Evolutionary conservation across 441 rosid species (phyloP), one percentile per base, ranked within the genome.

Genomic region (Pelargonium myrrhifolium): DNA sequence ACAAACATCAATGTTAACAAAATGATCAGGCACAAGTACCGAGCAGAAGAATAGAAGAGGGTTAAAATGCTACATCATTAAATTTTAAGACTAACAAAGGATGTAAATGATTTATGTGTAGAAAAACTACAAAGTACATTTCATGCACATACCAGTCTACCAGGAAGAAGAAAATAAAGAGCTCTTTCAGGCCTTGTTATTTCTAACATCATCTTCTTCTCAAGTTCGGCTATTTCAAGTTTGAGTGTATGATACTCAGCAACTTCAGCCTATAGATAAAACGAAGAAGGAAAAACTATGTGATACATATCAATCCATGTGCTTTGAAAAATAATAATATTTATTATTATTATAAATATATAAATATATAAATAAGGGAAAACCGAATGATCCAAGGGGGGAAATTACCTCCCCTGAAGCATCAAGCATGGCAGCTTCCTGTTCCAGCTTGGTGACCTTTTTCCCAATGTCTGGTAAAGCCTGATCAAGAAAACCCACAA

Each of bases 131-230:
- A 51, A 17, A 7, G 9, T 4, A 51, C 58, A 7, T 55, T 55
- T 6, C 9, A 55, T 55, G 20, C 26, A 55, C 60, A 17, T 55
- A 55, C 60, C 60, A 55, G 60, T 55, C 60, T 55, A 55, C 60
- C 60, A 55, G 60, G 60, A 55, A 55, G 60, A 55, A 55, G 59
- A 53, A 53, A 53, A 53, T 53, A 53, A 21, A 53, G 59, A 53
- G 10, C 22, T 53, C 59, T 53, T 83, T 94, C 99, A 76, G 99
- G 99, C 85, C 96, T 86, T 72, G 86, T 89, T 71, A 94, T 88
- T 78, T 89, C 97, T 65, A 84, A 70, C 97, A 88, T 89, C 88
- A 94, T 77, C 86, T 87, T 94, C 83, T 88, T 91, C 84, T 94
- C 97, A 68, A 81, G 85, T 68, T 87, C 91, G 73, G 85, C 89